Percentiles rank a stretch among this genome's conserved stretches.
These are phyloP conservation scores for Jaenimonas drosophilae DNA, from an alignment of 208 protist genomes.

Conservation along the genomic window DNA sequence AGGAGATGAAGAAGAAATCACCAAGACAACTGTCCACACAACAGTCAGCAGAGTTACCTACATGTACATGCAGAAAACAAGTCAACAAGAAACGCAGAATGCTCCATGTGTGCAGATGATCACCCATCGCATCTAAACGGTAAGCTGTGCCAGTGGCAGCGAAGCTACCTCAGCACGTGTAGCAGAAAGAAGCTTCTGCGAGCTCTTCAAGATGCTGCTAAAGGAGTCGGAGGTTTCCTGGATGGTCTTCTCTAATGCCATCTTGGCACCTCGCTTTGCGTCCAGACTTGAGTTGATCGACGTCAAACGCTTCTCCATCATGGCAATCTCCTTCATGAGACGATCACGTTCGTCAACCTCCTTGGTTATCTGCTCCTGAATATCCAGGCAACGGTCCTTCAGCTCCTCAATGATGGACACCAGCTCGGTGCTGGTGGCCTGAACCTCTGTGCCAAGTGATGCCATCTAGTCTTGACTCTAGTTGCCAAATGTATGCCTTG, in stretches of 20 bases:
- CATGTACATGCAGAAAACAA: background rate
- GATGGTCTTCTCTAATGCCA: conserved; percentile 70
- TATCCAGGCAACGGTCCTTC: conserved; percentile 54
- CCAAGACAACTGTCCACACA: too few species aligned
- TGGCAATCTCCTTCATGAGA: conserved; percentile 36
- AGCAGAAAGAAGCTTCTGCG: conserved; percentile 57
- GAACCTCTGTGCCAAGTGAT: conserved; percentile 68
- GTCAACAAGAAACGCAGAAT: background rate
- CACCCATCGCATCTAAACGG: too few species aligned
- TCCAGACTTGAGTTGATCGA: conserved; percentile 44
- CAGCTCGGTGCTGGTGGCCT: conserved; percentile 77
- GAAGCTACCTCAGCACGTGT: conserved; percentile 55
- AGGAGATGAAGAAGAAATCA: too few species aligned
- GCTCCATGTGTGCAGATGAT: too few species aligned
- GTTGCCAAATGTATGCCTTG: background rate
- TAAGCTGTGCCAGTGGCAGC: too few species aligned
- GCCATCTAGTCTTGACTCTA: conserved; percentile 35
- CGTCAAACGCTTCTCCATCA: conserved; percentile 28
- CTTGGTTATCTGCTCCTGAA: conserved; percentile 58
- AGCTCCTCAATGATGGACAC: conserved; percentile 87
- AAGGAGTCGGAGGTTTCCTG: conserved; percentile 75
- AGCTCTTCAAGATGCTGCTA: conserved; percentile 81
- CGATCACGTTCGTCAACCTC: conserved; percentile 61
- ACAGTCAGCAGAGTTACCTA: too few species aligned
- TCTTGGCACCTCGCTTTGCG: conserved; percentile 32